Percentiles rank a stretch among this genome's conserved stretches.
Evolutionary conservation across 1,284 basidiomycete genomes (phyloP).

Genomic region (Cutaneotrichosporon sp.): DNA sequence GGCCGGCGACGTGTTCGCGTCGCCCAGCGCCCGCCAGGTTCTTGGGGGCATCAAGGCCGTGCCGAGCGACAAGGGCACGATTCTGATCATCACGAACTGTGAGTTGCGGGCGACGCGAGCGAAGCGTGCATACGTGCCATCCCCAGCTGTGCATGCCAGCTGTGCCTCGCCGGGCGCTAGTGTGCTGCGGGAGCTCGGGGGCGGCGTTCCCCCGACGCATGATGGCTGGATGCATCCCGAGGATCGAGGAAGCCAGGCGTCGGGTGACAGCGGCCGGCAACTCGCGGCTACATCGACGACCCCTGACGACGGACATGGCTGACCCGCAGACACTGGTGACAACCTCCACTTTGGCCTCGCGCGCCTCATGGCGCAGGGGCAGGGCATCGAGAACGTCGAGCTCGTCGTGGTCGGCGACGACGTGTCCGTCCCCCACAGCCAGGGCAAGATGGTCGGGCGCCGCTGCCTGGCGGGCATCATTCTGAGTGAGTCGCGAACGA

Average conservation of each 20-base stretch:
- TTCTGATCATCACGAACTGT: conserved; percentile 56
- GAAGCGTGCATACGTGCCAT: not conserved
- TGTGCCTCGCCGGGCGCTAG: no score
- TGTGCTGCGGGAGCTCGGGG: not conserved
- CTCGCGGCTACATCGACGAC: not conserved
- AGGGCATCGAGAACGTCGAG: conserved; percentile 53
- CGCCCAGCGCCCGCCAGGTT: conserved; percentile 57
- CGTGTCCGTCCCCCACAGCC: conserved; percentile 55
- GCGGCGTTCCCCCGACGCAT: no score
- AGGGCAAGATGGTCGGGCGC: conserved; percentile 56
- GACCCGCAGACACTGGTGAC: conserved; percentile 52
- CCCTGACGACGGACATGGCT: conserved; percentile 1
- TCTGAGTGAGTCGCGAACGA: conserved; percentile 39
- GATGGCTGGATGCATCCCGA: no score
- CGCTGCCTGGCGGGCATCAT: conserved; percentile 56
- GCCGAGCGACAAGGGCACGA: conserved; percentile 52
- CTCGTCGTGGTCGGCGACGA: conserved; percentile 57
- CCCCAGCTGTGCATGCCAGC: no score
- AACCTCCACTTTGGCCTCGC: conserved; percentile 57
- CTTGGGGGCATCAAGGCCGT: conserved; percentile 55
- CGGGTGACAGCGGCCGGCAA: not conserved
- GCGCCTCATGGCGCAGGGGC: conserved; percentile 31
- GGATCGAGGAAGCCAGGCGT: no score
- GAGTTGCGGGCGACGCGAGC: no score
- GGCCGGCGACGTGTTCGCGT: conserved; percentile 59